A percentile compares a stretch with the other conserved stretches of the same genome.
phyloP scores from a whole-genome alignment of 148 eudicot genomes.

The Nyssa sinensis region DNA sequence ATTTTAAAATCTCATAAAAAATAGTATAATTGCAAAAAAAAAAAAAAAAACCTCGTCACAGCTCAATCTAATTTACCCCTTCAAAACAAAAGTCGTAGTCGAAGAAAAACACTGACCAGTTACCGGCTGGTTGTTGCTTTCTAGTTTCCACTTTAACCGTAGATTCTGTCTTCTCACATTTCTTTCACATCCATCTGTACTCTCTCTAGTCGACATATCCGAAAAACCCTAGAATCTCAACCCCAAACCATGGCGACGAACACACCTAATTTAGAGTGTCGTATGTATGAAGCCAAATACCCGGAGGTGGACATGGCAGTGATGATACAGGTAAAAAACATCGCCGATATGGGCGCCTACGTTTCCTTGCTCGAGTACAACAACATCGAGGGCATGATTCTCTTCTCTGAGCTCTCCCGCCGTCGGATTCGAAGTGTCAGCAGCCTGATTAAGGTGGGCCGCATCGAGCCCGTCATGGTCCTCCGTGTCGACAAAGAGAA shows the following conservation, averaged over 20 bases:
- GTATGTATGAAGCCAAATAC: slow-evolving; percentile 86
- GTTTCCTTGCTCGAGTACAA: slow-evolving; percentile 88
- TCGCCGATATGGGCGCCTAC: slow-evolving; percentile 92
- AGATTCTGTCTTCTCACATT: no score
- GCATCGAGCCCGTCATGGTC: slow-evolving; percentile 95
- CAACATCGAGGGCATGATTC: slow-evolving; percentile 97
- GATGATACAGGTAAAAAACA: slow-evolving; percentile 92
- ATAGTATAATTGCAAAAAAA: no score
- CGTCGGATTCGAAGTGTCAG: slow-evolving; percentile 88
- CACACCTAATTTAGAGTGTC: slow-evolving; percentile 66
- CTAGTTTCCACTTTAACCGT: no score
- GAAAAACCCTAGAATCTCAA: not conserved
- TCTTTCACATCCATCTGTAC: no score
- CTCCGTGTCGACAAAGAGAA: slow-evolving; percentile 82
- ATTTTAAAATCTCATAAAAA: no score
- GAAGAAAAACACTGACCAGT: no score
- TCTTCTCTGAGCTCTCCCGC: slow-evolving; percentile 88
- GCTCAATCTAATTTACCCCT: no score
- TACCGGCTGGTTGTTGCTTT: no score
- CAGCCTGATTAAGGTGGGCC: slow-evolving; percentile 87
- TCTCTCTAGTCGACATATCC: no score
- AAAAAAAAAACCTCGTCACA: no score
- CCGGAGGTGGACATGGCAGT: slow-evolving; percentile 96
- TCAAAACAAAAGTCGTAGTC: no score
- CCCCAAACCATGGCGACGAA: slow-evolving; percentile 15